A percentile compares a stretch with the other conserved stretches of the same genome.
Evolutionary conservation across 352 stramenopile genomes (phyloP).

Genomic region (Globisporangium nagaii): DNA sequence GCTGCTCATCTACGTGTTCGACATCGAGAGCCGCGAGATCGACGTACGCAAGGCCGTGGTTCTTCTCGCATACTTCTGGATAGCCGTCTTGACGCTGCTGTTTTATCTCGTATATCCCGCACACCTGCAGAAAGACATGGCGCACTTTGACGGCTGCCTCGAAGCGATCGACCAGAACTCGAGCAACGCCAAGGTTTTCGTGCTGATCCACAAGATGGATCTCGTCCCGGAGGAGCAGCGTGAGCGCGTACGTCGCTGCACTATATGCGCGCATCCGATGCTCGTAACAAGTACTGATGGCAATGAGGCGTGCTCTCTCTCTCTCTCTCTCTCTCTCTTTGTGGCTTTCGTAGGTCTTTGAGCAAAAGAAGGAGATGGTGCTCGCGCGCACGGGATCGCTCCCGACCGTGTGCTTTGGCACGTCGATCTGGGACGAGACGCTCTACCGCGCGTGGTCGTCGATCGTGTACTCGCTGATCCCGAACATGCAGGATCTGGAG

Average conservation of each 20-base stretch:
- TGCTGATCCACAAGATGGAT: conserved; percentile 99
- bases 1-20: conserved; percentile 98
- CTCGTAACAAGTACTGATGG: neutral
- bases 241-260: conserved; percentile 62
- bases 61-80: too few species aligned
- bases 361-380: conserved; percentile 94
- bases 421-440: conserved; percentile 99
- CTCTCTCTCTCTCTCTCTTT: neutral
- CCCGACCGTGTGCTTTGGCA: conserved; percentile 92
- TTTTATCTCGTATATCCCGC: too few species aligned
- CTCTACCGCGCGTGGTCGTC: conserved; percentile 98
- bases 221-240: conserved; percentile 89
- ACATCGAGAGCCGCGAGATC: conserved; percentile 93
- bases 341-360: conserved; percentile 74
- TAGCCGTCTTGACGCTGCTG: neutral
- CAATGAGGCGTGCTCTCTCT: too few species aligned
- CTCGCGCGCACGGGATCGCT: conserved; percentile 85
- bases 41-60: conserved; percentile 37
- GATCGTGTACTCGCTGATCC: conserved; percentile 99
- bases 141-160: conserved; percentile 96
- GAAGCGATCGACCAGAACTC: conserved; percentile 98
- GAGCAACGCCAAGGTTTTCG: conserved; percentile 98
- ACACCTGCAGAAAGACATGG: conserved; percentile 93
- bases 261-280: neutral
- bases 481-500: conserved; percentile 96